Evolutionary conservation across 345 rosid genomes (phyloP).

Genomic region (Eucalyptus urophylla): DNA sequence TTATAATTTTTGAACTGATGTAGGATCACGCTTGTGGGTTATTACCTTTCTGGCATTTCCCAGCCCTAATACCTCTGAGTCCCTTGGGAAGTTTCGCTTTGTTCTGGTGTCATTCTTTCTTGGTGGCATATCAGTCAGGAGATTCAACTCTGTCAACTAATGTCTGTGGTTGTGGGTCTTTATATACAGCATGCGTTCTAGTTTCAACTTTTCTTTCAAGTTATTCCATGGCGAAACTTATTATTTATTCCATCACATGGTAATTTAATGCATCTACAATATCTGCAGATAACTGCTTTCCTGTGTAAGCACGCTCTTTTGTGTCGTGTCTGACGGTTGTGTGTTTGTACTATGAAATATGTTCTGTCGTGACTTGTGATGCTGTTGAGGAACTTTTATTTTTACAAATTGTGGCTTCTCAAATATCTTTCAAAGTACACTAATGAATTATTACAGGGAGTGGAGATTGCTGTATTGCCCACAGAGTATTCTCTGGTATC

Average conservation of each 20-base stretch:
- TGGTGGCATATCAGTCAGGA: too few relatives aligned
- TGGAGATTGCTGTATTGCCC: constrained; percentile 70
- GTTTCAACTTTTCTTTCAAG: not conserved
- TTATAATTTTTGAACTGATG: too few relatives aligned
- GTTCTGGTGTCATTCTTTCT: too few relatives aligned
- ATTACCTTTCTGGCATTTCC: too few relatives aligned
- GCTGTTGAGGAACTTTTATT: not conserved
- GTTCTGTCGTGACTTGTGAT: not conserved
- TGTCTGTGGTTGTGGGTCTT: not conserved
- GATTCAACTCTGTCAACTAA: too few relatives aligned
- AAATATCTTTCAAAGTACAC: constrained; percentile 29
- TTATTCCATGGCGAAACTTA: not conserved
- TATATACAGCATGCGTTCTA: not conserved
- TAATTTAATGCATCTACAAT: not conserved
- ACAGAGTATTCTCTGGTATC: constrained; percentile 82
- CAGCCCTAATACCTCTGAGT: too few relatives aligned
- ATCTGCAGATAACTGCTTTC: not conserved
- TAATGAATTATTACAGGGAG: constrained; percentile 19
- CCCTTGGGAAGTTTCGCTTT: too few relatives aligned
- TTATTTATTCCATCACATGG: not conserved
- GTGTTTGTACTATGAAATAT: constrained; percentile 25
- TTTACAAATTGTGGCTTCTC: not conserved
- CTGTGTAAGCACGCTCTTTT: constrained; percentile 20
- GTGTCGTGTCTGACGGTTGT: constrained; percentile 21
- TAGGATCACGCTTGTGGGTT: too few relatives aligned